Evolutionary conservation across 2,329 filamentous ascomycete species (phyloP).

Genomic region (Grosmannia clavigera): DNA sequence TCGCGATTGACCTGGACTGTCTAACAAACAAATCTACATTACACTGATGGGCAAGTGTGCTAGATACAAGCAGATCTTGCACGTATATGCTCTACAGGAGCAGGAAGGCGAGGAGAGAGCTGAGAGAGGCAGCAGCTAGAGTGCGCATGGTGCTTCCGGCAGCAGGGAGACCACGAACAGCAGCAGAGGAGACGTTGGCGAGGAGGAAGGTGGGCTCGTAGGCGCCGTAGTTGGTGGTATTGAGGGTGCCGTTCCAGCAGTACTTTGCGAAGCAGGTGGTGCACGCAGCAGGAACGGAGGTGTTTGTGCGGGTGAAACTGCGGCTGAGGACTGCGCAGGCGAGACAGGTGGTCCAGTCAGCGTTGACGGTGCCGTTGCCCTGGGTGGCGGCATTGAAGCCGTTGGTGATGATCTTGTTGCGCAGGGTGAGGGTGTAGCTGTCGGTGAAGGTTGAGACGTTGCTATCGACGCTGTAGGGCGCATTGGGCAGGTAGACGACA

Average conservation of each 20-base stretch:
- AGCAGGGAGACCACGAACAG: not conserved
- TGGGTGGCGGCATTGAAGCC: conserved; percentile 75
- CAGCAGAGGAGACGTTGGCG: conserved; percentile 4
- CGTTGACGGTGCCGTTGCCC: conserved; percentile 65
- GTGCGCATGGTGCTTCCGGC: not conserved
- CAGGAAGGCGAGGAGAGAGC: not conserved
- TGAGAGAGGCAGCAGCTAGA: not conserved
- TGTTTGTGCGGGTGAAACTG: conserved; percentile 59
- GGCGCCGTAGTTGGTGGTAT: conserved; percentile 10
- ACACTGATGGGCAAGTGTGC: no score
- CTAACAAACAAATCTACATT: no score
- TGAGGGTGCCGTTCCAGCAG: conserved; percentile 79
- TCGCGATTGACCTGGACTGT: no score
- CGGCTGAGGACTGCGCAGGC: conserved; percentile 76
- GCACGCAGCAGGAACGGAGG: conserved; percentile 59
- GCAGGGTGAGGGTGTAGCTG: conserved; percentile 49
- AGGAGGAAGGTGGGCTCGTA: conserved; percentile 22
- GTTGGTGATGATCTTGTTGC: conserved; percentile 74
- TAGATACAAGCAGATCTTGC: no score
- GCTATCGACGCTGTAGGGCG: conserved; percentile 62
- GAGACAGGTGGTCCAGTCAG: conserved; percentile 70
- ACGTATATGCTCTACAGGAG: not conserved
- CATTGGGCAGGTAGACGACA: conserved; percentile 64
- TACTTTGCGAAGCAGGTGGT: conserved; percentile 64
- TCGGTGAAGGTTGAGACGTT: conserved; percentile 72